Base-by-base conservation (phyloP, 164 flowering plant genomes). In the Vitis riparia region DNA sequence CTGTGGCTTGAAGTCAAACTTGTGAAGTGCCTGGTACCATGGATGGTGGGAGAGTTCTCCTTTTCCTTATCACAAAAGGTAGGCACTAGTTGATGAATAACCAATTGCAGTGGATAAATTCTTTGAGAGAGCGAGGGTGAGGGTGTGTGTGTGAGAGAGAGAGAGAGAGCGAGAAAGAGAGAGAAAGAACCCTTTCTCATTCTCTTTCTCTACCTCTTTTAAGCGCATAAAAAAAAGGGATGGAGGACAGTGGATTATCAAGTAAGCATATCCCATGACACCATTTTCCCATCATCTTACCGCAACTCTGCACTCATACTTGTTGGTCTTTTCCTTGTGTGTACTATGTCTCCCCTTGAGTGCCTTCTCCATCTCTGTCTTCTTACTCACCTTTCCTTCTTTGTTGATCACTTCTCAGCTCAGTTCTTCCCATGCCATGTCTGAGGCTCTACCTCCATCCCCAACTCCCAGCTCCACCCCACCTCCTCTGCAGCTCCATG, bases 191-290 rank as follows among this genome's bases (percentile, higher is more conserved):
- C 44, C 44, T 37, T 37, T 37, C 44, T 37, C 44, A 1, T 37
- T 6, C 44, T 37, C 44, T 37, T 37, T 3, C 44, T 37, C 44
- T 3, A 37, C 44, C 44, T 37, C 44, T 37, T 37, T 37, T 37
- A 6, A 37, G 44, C 44, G 44, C 44, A 37, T 37, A 37, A 37
- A 37, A 0, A 37, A 37, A 37, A 37, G 44, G 44, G 44, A 37
- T 37, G 13, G 13, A 51, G 13, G 71, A 62, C 63, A 61, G 70
- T 70, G 71, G 68, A 12, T 72, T 70, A 67, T 72, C 79, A 63
- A 37, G 76, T 73, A 72, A 67, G 77, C 78, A 79, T 69, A 72
- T 70, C 71, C 75, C 47, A 55, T 66, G 51, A 56, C 74, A 73
- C 68, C 62, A 68, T 51, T 51, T 51, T 47, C 50, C 47, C 63